Conservation (phyloP, 1,284 basidiomycete genomes). For the Malassezia sp. region DNA sequence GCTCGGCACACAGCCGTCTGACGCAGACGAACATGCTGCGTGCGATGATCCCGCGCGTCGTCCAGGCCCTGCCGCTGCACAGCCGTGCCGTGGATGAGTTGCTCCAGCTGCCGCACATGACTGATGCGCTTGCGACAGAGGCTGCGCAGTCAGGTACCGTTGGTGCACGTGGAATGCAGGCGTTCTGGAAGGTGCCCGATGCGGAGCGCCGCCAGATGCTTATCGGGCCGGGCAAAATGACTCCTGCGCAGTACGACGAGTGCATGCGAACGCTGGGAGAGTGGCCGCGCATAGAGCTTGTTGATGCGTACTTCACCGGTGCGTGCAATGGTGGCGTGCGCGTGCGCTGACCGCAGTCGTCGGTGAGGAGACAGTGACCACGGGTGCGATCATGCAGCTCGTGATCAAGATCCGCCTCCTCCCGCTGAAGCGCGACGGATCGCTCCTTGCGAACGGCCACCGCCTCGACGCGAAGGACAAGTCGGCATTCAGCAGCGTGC, state of each 20-base stretch:
- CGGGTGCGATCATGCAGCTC: conserved; percentile 77
- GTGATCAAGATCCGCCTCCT: conserved; percentile 67
- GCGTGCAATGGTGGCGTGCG: conserved; percentile 4
- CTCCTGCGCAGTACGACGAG: conserved; percentile 50
- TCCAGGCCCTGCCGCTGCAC: conserved; percentile 60
- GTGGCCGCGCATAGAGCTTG: conserved; percentile 71
- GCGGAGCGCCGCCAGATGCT: conserved; percentile 48
- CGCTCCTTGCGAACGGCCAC: conserved; percentile 26
- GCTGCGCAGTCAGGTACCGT: conserved; percentile 19
- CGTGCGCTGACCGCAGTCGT: too few relatives aligned
- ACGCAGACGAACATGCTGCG: conserved; percentile 65
- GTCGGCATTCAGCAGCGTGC: conserved; percentile 33
- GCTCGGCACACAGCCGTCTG: conserved; percentile 83
- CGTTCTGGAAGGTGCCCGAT: conserved; percentile 46
- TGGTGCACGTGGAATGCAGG: conserved; percentile 33
- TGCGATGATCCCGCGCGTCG: conserved; percentile 69
- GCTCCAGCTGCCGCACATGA: conserved; percentile 40
- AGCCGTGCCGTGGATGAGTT: conserved; percentile 26
- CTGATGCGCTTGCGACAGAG: conserved; percentile 18
- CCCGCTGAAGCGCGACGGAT: conserved; percentile 50
- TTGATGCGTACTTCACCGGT: conserved; percentile 81
- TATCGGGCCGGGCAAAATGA: conserved; percentile 19
- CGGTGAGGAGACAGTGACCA: conserved; percentile 76
- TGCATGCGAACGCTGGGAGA: conserved; percentile 60
- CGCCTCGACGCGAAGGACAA: conserved; percentile 46